Conservation (phyloP, 2,329 filamentous ascomycete genomes). For the Fusarium citri region DNA sequence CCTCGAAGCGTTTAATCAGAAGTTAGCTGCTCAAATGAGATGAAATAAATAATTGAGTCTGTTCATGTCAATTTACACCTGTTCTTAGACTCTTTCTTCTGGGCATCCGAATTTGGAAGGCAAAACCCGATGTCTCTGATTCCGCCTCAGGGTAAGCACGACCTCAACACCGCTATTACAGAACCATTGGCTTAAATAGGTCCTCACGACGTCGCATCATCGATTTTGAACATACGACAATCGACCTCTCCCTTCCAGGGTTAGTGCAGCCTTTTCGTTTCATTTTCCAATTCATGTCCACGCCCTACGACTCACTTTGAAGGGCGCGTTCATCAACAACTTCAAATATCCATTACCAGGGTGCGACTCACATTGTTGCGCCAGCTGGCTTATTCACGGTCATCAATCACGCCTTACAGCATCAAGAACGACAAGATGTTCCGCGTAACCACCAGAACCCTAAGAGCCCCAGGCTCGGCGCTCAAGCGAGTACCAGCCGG, state of each 20-base stretch:
- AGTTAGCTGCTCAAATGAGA: neutral
- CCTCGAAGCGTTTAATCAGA: too few relatives aligned
- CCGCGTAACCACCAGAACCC: neutral
- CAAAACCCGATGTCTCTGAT: neutral
- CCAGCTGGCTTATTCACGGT: constrained; percentile 5
- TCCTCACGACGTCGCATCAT: constrained; percentile 3
- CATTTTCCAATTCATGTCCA: neutral
- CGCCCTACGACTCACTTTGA: too few relatives aligned
- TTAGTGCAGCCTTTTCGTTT: neutral
- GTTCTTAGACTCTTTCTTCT: too few relatives aligned
- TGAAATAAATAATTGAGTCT: neutral
- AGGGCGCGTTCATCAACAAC: neutral
- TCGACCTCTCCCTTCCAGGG: neutral
- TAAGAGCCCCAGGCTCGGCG: neutral
- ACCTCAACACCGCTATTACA: neutral
- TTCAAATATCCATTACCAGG: neutral
- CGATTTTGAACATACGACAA: neutral
- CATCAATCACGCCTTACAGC: too few relatives aligned
- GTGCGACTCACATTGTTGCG: neutral
- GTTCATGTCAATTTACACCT: too few relatives aligned
- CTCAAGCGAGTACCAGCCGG: constrained; percentile 7
- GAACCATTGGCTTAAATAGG: neutral
- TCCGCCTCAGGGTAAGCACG: neutral
- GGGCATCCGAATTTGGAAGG: neutral
- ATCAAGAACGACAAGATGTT: constrained; percentile 25